A percentile compares a stretch with the other conserved stretches of the same genome.
Conservation (phyloP, 2,329 filamentous ascomycete genomes). For the Nemania sp. region DNA sequence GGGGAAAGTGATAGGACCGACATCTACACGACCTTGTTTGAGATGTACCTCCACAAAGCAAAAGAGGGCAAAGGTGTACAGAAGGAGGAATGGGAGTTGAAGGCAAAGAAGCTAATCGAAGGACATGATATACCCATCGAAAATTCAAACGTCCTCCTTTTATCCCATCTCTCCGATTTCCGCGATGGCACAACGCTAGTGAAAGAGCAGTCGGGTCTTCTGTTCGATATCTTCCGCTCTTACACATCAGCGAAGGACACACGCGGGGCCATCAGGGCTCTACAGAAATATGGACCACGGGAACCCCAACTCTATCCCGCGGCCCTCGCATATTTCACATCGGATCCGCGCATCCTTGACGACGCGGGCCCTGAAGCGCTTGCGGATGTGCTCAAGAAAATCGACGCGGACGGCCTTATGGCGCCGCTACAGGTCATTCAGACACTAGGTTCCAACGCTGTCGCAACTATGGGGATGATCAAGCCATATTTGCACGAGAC, state of each 20-base stretch:
- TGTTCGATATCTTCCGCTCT: constrained; percentile 96
- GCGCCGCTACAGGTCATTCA: constrained; percentile 97
- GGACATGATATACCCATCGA: constrained; percentile 86
- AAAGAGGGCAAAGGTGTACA: constrained; percentile 75
- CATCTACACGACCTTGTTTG: constrained; percentile 93
- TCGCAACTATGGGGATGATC: constrained; percentile 97
- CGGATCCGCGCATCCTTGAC: constrained; percentile 80
- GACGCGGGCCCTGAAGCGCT: constrained; percentile 89
- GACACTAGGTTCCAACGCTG: constrained; percentile 74
- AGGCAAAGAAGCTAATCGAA: constrained; percentile 90
- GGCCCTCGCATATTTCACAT: constrained; percentile 92
- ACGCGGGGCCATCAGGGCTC: constrained; percentile 85
- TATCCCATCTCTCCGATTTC: constrained; percentile 93
- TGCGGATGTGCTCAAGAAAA: constrained; percentile 82
- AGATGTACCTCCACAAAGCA: constrained; percentile 96
- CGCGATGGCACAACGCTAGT: constrained; percentile 90
- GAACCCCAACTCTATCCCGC: constrained; percentile 94
- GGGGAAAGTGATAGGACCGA: constrained; percentile 82
- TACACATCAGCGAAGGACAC: constrained; percentile 95
- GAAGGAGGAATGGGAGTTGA: constrained; percentile 86
- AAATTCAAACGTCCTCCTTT: constrained; percentile 90
- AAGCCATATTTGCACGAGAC: constrained; percentile 92
- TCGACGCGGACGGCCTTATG: constrained; percentile 92
- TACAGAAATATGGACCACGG: constrained; percentile 90
- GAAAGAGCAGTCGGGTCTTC: constrained; percentile 89